Conservation (phyloP, 257 asterid genomes). For the Paulownia fortunei region DNA sequence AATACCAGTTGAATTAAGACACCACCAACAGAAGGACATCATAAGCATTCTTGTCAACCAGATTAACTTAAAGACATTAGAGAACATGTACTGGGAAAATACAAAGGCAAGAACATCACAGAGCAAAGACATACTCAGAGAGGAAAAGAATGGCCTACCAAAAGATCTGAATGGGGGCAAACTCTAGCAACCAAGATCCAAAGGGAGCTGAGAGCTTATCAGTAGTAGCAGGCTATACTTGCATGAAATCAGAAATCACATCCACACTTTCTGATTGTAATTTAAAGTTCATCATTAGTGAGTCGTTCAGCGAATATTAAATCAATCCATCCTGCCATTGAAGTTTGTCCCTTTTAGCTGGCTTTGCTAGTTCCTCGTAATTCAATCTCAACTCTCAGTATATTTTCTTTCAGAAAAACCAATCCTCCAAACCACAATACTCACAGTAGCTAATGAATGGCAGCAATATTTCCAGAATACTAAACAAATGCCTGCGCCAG, state of each 20-base stretch:
- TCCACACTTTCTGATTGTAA: background rate
- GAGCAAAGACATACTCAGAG: background rate
- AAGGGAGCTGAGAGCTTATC: too few relatives aligned
- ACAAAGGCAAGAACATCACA: background rate
- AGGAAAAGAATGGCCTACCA: too few relatives aligned
- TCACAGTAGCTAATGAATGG: too few relatives aligned
- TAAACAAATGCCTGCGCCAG: background rate
- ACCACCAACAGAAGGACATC: too few relatives aligned
- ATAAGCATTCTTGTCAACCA: background rate
- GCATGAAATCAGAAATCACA: background rate
- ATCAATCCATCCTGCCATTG: background rate
- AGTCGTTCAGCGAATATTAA: too few relatives aligned
- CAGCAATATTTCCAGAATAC: background rate
- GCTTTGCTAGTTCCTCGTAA: background rate
- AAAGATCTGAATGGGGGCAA: too few relatives aligned
- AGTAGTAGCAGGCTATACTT: too few relatives aligned
- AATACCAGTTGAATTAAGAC: too few relatives aligned
- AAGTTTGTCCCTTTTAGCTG: background rate
- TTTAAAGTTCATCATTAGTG: background rate
- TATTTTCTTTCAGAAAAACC: background rate
- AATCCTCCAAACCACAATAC: background rate
- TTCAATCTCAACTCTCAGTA: background rate
- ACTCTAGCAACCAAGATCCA: too few relatives aligned
- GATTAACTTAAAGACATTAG: background rate
- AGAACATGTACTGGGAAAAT: background rate